Base-by-base conservation (phyloP, 2,329 filamentous ascomycete species). In the Aspergillus pseudoterreus region DNA sequence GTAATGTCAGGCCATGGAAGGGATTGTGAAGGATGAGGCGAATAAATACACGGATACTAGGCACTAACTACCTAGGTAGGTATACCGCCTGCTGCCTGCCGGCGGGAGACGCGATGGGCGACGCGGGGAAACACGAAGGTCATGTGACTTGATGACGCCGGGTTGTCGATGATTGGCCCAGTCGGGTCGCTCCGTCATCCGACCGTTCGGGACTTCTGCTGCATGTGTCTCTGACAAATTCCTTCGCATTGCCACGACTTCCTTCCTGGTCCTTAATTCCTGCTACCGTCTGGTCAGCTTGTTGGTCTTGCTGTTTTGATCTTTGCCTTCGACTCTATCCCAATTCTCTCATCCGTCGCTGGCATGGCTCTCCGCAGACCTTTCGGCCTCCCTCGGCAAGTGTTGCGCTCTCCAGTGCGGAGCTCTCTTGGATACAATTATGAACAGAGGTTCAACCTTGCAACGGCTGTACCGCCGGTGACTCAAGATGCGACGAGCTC, bases 401-500 rank as follows among this genome's bases (percentile, higher is more conserved):
- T 68, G 49, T 53, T 66, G 44, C 62, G 65, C 41, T 59, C 63
- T 21, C 51, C 57, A 30, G 49, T 57, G 54, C 57, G 56, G 47
- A 57, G 49, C 38, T 58, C 54, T 22, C 48, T 67, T 43, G 56
- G 54, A 47, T 62, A 52, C 38, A 58, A 53, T 45, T 47, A 57
- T 39, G 52, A 59, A 43, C 67, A 63, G 19, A 62, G 64, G 55
- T 59, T 64, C 43, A 63, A 65, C 4, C 72, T 76, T 60, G 86
- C 86, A 27, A 87, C 84, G 12, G 77, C 80, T 15, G 84, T 83
- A 4, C 87, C 88, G 10, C 88, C 90, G 6, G 90, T 94, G 19
- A 92, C 88, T 0, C 90, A 95, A 70, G 81, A 90, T 79, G 78
- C 82, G 6, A 82, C 82, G 1, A 82, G 80, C 45, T 79, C 81